Base-by-base conservation (phyloP, 768 basidiomycete genomes). In the Lactarius sp. region DNA sequence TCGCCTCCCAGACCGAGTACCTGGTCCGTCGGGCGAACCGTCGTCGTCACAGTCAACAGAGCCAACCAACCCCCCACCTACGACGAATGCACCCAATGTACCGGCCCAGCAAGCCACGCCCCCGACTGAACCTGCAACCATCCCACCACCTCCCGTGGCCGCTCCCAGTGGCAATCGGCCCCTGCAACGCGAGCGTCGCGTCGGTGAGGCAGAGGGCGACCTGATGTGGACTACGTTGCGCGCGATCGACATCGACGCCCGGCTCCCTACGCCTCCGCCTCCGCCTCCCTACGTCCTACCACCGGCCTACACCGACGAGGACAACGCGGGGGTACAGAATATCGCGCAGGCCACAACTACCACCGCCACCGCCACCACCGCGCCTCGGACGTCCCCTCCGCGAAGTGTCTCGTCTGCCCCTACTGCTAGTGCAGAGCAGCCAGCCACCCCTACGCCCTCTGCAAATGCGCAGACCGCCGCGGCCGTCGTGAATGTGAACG, bases 171-270 rank as follows among this genome's bases (percentile, higher is more conserved):
- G 27, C 14, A 22, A 10, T 12, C 56, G 57, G 27, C 33, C 27
- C 8, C 31, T 63, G 52, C 57, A 47, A 36, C 62, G 62, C 46
- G 62, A 63, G 34, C 57, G 62, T 10, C n/a, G 57, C 9, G 42
- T 52, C 16, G 27, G 34, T 14, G 44, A 47, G 7, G 14, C 18
- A 4, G 36, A 52, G 27, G 27, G 27, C 9, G 62, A 63, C 14
- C 57, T 44, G 33, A 63, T 63, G 62, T 53, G 52, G 62, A 63
- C 58, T 22, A 39, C 62, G 4, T 37, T 18, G 6, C 51, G 37
- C 14, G n/a, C 20, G 14, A 53, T 63, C 31, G 10, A 34, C n/a
- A 37, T 52, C 0, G 6, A 31, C 10, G 3, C 27, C 27, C 27
- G 27, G 27, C 1, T 27, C 27, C 27, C 27, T 3, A 27, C 27